Conservation (phyloP, 1,139 yeast genomes). For the Hanseniaspora sp. region DNA sequence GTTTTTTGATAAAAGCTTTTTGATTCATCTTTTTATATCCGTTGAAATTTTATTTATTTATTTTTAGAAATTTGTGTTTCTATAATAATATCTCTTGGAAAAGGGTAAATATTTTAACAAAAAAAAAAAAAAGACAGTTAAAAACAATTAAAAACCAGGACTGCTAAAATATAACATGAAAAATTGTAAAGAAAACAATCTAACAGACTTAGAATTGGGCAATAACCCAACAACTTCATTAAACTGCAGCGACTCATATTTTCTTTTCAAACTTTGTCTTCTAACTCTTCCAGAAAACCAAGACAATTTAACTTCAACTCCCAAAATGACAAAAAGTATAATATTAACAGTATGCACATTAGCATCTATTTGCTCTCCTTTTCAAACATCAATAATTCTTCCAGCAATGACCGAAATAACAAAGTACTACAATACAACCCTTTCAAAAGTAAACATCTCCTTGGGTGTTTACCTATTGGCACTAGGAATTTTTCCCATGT, state of each 20-base stretch:
- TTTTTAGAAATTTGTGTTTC: no score
- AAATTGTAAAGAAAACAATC: not conserved
- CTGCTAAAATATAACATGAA: not conserved
- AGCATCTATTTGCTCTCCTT: slow-evolving; percentile 36
- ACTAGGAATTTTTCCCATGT: slow-evolving; percentile 69
- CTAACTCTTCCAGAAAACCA: not conserved
- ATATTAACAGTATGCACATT: not conserved
- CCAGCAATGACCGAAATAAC: slow-evolving; percentile 65
- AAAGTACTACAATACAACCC: slow-evolving; percentile 43
- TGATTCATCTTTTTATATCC: no score
- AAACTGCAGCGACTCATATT: not conserved
- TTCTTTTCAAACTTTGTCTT: not conserved
- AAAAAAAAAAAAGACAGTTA: no score
- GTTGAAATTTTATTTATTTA: no score
- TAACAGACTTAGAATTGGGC: not conserved
- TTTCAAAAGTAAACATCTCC: slow-evolving; percentile 58
- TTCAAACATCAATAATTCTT: slow-evolving; percentile 79
- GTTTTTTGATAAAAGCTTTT: no score
- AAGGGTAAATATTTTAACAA: not conserved
- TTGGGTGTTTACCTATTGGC: slow-evolving; percentile 69
- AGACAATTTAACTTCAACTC: not conserved
- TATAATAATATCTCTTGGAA: no score
- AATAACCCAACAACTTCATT: not conserved
- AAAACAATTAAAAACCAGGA: not conserved
- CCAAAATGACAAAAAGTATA: not conserved